Base-by-base conservation (phyloP, 2,329 filamentous ascomycete genomes). In the Emergomyces africanus region DNA sequence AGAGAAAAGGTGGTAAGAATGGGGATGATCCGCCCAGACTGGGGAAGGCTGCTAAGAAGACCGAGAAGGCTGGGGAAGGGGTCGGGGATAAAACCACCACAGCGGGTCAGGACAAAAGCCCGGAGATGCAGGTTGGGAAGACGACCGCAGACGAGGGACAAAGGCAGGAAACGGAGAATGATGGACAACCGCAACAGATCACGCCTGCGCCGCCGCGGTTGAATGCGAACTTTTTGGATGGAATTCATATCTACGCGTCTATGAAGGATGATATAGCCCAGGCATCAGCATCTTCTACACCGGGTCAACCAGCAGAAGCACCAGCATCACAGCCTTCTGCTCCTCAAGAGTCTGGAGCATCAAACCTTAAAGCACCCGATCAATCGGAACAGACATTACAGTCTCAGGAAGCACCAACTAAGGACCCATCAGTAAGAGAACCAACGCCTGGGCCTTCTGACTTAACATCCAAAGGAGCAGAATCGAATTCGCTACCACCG, bases 1-100 rank as follows among this genome's bases (percentile, higher is more conserved):
- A 84, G 53, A 79, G 82, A 61, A 78, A 65, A 33, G 64, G 65
- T 54, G 65, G 64, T 56, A 72, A 69, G 61, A 71, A 71, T 60
- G 65, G 25, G 4, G 57, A 20, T 23, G 20, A 54, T 25, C 39
- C 33, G 3, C 33, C 50, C 3, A 46, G 33, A 46, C 42, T 23
- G 48, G 46, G 35, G 12, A 53, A 53, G 48, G n/a, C 18, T 5
- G n/a, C 18, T 5, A 58, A 42, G 23, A 50, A 57, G 42, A 20
- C 25, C 4, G 55, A 48, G 28, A 42, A 42, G 30, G 30, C 4
- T 23, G 20, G 10, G n/a, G 46, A 50, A 15, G 39, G 15, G 10
- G 35, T 12, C n/a, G 53, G n/a, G 8, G 53, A 33, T 30, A 55
- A 55, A 30, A 8, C 8, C 9, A 25, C 5, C 14, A 12, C 20